phyloP scores from a whole-genome alignment of 768 basidiomycete species.

The Mycena epipterygia region DNA sequence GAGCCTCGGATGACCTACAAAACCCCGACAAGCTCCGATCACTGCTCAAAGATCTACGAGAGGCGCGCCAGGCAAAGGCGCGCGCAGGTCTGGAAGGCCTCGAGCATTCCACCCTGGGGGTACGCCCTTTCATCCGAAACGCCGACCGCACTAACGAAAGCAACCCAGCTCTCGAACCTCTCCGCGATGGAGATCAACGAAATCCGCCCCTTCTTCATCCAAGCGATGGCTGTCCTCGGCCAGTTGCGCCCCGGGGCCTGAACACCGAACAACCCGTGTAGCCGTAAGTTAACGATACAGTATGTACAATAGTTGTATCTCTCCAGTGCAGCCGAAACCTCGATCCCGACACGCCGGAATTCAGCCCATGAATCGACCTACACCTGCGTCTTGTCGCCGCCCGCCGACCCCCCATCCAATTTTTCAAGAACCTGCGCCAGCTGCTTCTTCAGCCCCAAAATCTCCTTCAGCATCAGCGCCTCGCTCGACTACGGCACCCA shows the following conservation, averaged over 20 bases:
- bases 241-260: slow-evolving; percentile 54
- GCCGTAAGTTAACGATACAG: neutral
- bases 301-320: slow-evolving; percentile 9
- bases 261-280: neutral
- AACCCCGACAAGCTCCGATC: slow-evolving; percentile 87
- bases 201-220: slow-evolving; percentile 89
- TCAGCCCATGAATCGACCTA: neutral
- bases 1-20: slow-evolving; percentile 92
- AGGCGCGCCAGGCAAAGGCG: slow-evolving; percentile 95
- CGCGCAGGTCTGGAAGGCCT: slow-evolving; percentile 85
- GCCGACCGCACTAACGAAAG: neutral
- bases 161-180: slow-evolving; percentile 80
- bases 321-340: neutral
- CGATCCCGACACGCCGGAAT: neutral
- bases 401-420: slow-evolving; percentile 42
- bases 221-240: slow-evolving; percentile 81
- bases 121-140: slow-evolving; percentile 50
- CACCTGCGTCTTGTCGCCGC: neutral
- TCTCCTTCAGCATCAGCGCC: slow-evolving; percentile 73
- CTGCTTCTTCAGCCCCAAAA: slow-evolving; percentile 66
- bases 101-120: slow-evolving; percentile 86
- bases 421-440: slow-evolving; percentile 54
- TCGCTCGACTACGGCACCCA: slow-evolving; percentile 73
- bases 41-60: slow-evolving; percentile 93
- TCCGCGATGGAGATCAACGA: slow-evolving; percentile 96